Evolutionary conservation across 2,329 filamentous ascomycete genomes (phyloP).

Genomic region (Acarospora socialis): DNA sequence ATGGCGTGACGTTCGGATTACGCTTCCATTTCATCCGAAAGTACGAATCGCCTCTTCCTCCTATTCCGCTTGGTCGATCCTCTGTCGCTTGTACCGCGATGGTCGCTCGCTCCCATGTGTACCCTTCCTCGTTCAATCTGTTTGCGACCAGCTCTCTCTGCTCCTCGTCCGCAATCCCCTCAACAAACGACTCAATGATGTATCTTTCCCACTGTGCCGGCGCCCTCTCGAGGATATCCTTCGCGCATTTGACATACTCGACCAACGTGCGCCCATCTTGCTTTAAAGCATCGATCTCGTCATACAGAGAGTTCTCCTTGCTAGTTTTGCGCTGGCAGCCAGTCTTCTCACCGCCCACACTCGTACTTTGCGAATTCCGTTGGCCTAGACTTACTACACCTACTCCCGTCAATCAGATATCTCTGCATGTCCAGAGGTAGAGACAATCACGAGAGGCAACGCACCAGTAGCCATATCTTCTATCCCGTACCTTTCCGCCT

Average conservation of each 20-base stretch:
- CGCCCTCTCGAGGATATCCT: conserved; percentile 11
- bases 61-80: background rate
- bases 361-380: no score
- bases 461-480: no score
- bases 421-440: no score
- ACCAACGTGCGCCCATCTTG: conserved; percentile 16
- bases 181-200: conserved; percentile 21
- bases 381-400: no score
- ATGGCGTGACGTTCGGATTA: background rate
- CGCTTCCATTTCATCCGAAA: background rate
- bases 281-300: no score
- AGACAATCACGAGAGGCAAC: no score
- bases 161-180: conserved; percentile 17
- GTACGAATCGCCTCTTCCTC: conserved; percentile 1
- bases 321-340: no score
- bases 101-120: conserved; percentile 17
- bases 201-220: conserved; percentile 12
- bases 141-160: conserved; percentile 14
- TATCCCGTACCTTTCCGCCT: no score
- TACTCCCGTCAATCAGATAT: no score
- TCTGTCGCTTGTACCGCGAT: conserved; percentile 1
- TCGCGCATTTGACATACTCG: conserved; percentile 18
- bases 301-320: no score
- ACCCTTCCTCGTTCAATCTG: conserved; percentile 16
- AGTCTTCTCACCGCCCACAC: no score